Conservation (phyloP, 2,329 filamentous ascomycete genomes). For the Fusarium staphyleae region DNA sequence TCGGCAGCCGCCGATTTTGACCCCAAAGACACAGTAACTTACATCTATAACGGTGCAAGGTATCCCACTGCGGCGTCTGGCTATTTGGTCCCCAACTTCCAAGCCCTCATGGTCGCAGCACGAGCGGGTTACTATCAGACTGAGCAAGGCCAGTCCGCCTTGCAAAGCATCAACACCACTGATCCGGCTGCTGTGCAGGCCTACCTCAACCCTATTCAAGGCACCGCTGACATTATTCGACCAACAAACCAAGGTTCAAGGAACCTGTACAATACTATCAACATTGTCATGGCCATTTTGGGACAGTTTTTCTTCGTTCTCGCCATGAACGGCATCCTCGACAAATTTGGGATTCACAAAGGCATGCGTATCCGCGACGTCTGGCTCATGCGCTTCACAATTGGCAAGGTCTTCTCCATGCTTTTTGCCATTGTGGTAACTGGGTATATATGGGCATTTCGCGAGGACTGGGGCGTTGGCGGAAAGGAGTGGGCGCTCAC, state of each 20-base stretch:
- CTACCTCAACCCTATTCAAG: conserved; percentile 47
- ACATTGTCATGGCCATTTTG: conserved; percentile 48
- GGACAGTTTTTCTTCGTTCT: conserved; percentile 44
- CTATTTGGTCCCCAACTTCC: conserved; percentile 41
- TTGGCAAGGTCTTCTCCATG: conserved; percentile 45
- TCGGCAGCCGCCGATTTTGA: conserved; percentile 42
- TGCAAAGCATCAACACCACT: conserved; percentile 34
- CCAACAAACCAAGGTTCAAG: conserved; percentile 46
- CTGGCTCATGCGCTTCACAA: conserved; percentile 36
- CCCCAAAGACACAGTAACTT: conserved; percentile 43
- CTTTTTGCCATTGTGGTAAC: conserved; percentile 49
- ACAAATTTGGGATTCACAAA: conserved; percentile 28
- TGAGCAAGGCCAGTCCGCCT: conserved; percentile 28
- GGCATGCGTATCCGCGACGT: conserved; percentile 36
- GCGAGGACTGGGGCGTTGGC: conserved; percentile 50
- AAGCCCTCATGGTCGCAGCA: conserved; percentile 38
- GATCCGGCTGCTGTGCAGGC: conserved; percentile 39
- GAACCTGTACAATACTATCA: conserved; percentile 49
- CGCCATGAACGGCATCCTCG: conserved; percentile 37
- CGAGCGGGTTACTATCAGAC: conserved; percentile 40
- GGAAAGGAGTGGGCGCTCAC: conserved; percentile 39
- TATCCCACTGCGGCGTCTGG: conserved; percentile 45
- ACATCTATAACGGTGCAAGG: conserved; percentile 48
- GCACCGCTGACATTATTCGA: conserved; percentile 40
- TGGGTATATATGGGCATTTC: conserved; percentile 55